These are phyloP conservation scores for Amanita subjunquillea DNA, from an alignment of 768 basidiomycete species.

Conservation along the genomic window DNA sequence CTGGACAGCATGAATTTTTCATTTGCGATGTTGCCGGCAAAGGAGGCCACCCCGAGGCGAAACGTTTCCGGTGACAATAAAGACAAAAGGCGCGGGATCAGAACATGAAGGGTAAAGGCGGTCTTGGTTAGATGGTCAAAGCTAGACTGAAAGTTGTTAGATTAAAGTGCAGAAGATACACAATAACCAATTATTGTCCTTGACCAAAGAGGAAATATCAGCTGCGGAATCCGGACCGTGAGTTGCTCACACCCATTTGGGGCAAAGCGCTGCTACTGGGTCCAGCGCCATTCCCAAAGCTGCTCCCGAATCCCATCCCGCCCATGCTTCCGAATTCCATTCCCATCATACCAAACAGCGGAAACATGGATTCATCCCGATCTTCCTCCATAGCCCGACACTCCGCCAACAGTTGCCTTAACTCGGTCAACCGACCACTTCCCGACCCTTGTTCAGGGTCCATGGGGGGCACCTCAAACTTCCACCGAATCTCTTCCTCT, in stretches of 20 bases:
- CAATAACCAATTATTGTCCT: no score
- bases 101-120: no score
- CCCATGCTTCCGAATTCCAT: constrained; percentile 2
- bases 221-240: not conserved
- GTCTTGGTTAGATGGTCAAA: no score
- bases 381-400: constrained; percentile 40
- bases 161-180: no score
- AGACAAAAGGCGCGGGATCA: no score
- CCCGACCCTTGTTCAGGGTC: constrained; percentile 17
- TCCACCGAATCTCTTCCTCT: constrained; percentile 15
- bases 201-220: no score
- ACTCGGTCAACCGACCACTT: constrained; percentile 22
- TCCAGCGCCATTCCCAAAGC: not conserved
- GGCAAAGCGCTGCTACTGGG: not conserved
- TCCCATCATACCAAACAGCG: constrained; percentile 3
- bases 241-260: not conserved
- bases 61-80: no score
- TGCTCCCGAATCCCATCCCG: not conserved
- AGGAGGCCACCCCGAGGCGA: no score
- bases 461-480: constrained; percentile 17
- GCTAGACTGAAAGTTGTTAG: no score
- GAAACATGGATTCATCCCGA: constrained; percentile 27
- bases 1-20: no score
- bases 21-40: no score
- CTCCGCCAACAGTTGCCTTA: constrained; percentile 47